phyloP scores from a whole-genome alignment of 164 flowering plant genomes.

The Euptelea pleiosperma region DNA sequence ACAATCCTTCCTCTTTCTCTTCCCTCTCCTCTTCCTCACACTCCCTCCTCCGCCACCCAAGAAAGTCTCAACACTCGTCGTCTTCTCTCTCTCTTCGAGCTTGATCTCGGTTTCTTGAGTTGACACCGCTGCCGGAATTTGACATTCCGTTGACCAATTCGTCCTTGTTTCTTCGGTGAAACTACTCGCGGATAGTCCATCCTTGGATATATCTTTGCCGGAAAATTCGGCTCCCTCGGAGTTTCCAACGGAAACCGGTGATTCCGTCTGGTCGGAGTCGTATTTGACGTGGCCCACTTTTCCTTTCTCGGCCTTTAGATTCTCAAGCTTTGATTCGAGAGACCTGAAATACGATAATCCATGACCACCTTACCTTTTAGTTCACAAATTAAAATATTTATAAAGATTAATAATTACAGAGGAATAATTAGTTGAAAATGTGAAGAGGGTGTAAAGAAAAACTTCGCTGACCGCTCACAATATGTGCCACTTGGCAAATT shows the following conservation, averaged over 20 bases:
- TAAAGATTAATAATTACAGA: neutral
- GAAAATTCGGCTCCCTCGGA: conserved; percentile 33
- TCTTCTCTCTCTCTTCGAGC: conserved; percentile 22
- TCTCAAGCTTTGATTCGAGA: conserved; percentile 61
- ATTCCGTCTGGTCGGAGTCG: conserved; percentile 46
- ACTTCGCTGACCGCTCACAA: neutral
- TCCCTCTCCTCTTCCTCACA: conserved; percentile 62
- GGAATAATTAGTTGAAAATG: neutral
- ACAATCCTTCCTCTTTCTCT: conserved; percentile 68
- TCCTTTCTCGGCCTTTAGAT: conserved; percentile 44
- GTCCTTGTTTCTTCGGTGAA: conserved; percentile 52
- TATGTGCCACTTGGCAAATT: neutral
- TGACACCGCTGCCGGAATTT: conserved; percentile 22
- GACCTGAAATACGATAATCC: conserved; percentile 39
- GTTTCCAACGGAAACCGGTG: conserved; percentile 34
- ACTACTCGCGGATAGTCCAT: conserved; percentile 31
- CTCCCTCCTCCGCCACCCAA: conserved; percentile 19
- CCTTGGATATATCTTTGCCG: conserved; percentile 25
- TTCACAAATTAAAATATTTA: neutral
- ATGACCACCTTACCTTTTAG: neutral
- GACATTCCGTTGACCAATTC: conserved; percentile 33
- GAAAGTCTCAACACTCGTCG: conserved; percentile 14
- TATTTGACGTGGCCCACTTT: conserved; percentile 20
- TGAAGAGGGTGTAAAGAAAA: neutral
- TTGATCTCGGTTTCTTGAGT: conserved; percentile 26